These are phyloP conservation scores for Petasospora fabianii DNA, from an alignment of 1,139 yeast species.

Conservation along the genomic window DNA sequence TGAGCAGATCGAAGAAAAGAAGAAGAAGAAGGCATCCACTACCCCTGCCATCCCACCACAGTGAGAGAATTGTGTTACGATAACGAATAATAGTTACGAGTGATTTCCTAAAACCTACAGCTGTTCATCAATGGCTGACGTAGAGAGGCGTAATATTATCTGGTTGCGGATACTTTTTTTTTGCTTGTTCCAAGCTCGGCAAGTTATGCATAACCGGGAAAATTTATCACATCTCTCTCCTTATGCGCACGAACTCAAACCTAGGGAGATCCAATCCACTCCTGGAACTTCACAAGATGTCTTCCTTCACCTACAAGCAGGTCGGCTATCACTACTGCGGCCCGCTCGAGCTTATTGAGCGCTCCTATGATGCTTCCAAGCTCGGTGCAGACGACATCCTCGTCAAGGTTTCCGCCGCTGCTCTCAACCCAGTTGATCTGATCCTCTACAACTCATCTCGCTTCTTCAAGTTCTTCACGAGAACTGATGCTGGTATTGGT, in stretches of 20 bases:
- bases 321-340: slow-evolving; percentile 14
- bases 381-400: slow-evolving; percentile 25
- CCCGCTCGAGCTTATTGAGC: slow-evolving; percentile 5
- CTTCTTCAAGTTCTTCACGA: slow-evolving; percentile 10
- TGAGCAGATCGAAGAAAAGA: slow-evolving; percentile 79
- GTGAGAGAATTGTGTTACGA: not conserved
- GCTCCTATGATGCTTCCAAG: not conserved
- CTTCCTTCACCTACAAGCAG: slow-evolving; percentile 8
- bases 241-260: too few species aligned
- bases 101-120: not conserved
- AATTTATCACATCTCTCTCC: too few species aligned
- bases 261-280: too few species aligned
- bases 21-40: slow-evolving; percentile 52
- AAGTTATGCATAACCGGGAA: too few species aligned
- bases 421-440: slow-evolving; percentile 71
- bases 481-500: slow-evolving; percentile 37
- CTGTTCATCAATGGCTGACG: too few species aligned
- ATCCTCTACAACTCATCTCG: slow-evolving; percentile 17
- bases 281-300: too few species aligned
- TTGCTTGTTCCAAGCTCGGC: too few species aligned
- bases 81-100: slow-evolving; percentile 3
- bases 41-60: slow-evolving; percentile 7
- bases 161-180: too few species aligned
- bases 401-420: slow-evolving; percentile 55
- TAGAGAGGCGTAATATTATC: not conserved